Percentiles rank a stretch among this genome's conserved stretches.
phyloP scores from a whole-genome alignment of 2,329 filamentous ascomycete species.

The Fusarium sublunatum region DNA sequence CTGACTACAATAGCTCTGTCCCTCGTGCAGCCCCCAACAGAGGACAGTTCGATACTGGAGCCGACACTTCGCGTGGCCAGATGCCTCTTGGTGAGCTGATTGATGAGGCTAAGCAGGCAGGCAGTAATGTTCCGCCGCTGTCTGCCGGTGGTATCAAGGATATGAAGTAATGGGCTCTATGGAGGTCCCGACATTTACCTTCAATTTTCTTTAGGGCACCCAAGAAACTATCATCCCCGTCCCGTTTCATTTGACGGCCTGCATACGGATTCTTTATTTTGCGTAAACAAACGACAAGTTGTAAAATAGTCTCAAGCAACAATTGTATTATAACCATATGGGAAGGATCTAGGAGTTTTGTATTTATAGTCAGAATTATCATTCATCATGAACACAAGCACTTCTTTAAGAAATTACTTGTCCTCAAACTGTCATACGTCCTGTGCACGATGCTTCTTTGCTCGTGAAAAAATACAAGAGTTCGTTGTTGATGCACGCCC shows the following conservation, averaged over 20 bases:
- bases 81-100: slow-evolving; percentile 6
- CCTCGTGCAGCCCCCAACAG: slow-evolving; percentile 10
- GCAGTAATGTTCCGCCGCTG: background rate
- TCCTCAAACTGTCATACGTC: too few species aligned
- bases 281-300: background rate
- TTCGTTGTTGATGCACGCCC: too few species aligned
- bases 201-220: background rate
- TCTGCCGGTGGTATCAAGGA: slow-evolving; percentile 11
- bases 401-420: too few species aligned
- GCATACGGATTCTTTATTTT: background rate
- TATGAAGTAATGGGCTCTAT: slow-evolving; percentile 5
- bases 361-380: too few species aligned
- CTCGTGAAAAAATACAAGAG: too few species aligned
- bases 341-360: too few species aligned
- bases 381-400: too few species aligned
- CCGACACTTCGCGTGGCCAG: background rate
- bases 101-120: slow-evolving; percentile 12
- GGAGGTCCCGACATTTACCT: background rate
- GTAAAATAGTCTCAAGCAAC: background rate
- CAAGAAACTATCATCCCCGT: background rate
- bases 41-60: background rate
- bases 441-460: too few species aligned
- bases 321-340: too few species aligned
- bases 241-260: too few species aligned
- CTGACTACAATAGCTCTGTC: background rate